These are phyloP conservation scores for Boletus pseudo-olivaceus DNA, from an alignment of 768 basidiomycete genomes.

Conservation along the genomic window DNA sequence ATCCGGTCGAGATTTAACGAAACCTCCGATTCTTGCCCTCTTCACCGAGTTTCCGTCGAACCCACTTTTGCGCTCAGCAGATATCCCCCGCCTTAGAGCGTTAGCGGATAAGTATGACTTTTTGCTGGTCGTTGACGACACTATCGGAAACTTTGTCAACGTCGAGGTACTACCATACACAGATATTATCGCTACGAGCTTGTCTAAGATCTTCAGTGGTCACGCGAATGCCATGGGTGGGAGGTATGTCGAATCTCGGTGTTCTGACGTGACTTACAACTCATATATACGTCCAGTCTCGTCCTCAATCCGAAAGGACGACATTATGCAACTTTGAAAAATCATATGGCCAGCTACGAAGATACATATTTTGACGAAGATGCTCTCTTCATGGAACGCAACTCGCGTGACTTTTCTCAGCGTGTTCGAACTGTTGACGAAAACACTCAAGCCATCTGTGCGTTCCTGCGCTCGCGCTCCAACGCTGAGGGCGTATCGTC, in stretches of 20 bases:
- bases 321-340: constrained; percentile 66
- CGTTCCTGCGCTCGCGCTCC: constrained; percentile 65
- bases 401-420: constrained; percentile 85
- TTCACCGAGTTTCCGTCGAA: constrained; percentile 97
- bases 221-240: constrained; percentile 97
- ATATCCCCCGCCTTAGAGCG: constrained; percentile 67
- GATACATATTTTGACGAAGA: constrained; percentile 90
- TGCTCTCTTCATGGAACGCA: constrained; percentile 95
- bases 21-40: constrained; percentile 69
- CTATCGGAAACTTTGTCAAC: constrained; percentile 91
- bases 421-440: constrained; percentile 75
- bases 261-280: not conserved
- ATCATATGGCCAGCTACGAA: constrained; percentile 62
- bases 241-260: constrained; percentile 52
- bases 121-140: constrained; percentile 88
- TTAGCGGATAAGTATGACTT: constrained; percentile 90
- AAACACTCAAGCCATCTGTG: constrained; percentile 81
- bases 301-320: constrained; percentile 79
- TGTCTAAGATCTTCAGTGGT: constrained; percentile 94
- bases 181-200: constrained; percentile 87
- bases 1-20: constrained; percentile 32
- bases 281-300: constrained; percentile 47
- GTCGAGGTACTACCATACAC: constrained; percentile 84
- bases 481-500: constrained; percentile 33
- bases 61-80: constrained; percentile 82